phyloP scores from a whole-genome alignment of 2,329 filamentous ascomycete species.

The Periconia digitata region DNA sequence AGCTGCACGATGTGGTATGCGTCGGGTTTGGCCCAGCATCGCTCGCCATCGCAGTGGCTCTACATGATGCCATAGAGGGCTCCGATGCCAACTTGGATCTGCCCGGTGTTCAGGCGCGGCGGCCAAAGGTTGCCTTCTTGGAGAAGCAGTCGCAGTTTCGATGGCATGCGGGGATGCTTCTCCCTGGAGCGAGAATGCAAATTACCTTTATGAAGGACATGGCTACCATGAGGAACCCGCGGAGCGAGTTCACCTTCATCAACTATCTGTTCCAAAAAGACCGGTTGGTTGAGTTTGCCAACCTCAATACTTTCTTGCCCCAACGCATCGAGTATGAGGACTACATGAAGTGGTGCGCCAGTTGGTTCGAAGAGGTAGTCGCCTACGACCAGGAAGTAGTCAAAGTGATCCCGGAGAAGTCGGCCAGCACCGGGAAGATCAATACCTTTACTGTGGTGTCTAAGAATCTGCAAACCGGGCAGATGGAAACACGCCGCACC shows the following conservation, averaged over 20 bases:
- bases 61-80: conserved; percentile 69
- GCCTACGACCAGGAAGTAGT: conserved; percentile 78
- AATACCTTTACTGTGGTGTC: conserved; percentile 70
- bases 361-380: conserved; percentile 72
- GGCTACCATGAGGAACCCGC: conserved; percentile 82
- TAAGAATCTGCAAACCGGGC: conserved; percentile 61
- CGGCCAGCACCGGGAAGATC: conserved; percentile 53
- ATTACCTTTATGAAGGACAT: conserved; percentile 98
- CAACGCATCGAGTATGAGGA: conserved; percentile 89
- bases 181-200: conserved; percentile 93
- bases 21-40: conserved; percentile 93
- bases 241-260: conserved; percentile 90
- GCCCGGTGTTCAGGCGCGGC: conserved; percentile 37
- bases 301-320: conserved; percentile 85
- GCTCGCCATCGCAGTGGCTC: conserved; percentile 82
- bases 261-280: conserved; percentile 86
- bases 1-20: conserved; percentile 82
- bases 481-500: conserved; percentile 55
- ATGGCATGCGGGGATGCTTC: conserved; percentile 95
- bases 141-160: conserved; percentile 82
- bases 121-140: conserved; percentile 79
- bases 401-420: conserved; percentile 64
- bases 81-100: conserved; percentile 37
- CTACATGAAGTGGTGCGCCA: conserved; percentile 90
- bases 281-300: conserved; percentile 87